A percentile compares a stretch with the other conserved stretches of the same genome.
These are phyloP conservation scores for Magnaporthales sp. DNA, from an alignment of 2,329 filamentous ascomycete species.

Conservation along the genomic window DNA sequence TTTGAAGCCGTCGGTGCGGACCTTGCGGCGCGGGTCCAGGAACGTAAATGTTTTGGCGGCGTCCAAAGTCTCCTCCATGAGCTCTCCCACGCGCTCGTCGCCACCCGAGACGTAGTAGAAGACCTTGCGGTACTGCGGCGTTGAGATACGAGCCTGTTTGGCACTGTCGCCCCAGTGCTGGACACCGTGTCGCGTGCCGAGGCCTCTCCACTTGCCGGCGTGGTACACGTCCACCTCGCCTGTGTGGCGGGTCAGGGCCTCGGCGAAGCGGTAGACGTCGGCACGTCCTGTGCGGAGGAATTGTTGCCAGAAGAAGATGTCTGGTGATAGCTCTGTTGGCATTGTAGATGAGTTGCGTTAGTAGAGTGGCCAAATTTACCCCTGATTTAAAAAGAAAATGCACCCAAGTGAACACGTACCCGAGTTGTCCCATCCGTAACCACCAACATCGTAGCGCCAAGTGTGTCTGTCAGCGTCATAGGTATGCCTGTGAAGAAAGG, in stretches of 20 bases:
- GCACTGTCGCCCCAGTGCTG: conserved; percentile 53
- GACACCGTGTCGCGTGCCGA: conserved; percentile 54
- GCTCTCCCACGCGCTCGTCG: conserved; percentile 47
- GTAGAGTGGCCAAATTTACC: not conserved
- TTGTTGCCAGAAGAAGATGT: conserved; percentile 54
- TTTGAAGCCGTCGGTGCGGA: conserved; percentile 41
- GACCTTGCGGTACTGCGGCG: conserved; percentile 45
- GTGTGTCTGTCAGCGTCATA: conserved; percentile 50
- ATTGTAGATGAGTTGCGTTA: not conserved
- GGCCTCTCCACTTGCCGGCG: conserved; percentile 44
- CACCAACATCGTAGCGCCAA: conserved; percentile 56
- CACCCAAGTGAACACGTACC: not conserved
- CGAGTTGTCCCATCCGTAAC: conserved; percentile 57
- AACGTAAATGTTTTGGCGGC: conserved; percentile 41
- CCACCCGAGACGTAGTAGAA: conserved; percentile 50
- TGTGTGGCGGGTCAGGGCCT: conserved; percentile 48
- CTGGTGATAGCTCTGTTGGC: conserved; percentile 43
- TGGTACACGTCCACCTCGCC: conserved; percentile 57
- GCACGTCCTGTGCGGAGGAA: conserved; percentile 50
- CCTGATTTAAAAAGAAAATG: too few relatives aligned
- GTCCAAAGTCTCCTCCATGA: conserved; percentile 41
- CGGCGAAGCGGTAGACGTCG: conserved; percentile 50
- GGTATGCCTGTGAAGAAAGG: conserved; percentile 32
- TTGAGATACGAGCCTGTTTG: conserved; percentile 54
- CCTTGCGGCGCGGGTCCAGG: conserved; percentile 50